phyloP scores from a whole-genome alignment of 768 basidiomycete genomes.

The Russula lepida region DNA sequence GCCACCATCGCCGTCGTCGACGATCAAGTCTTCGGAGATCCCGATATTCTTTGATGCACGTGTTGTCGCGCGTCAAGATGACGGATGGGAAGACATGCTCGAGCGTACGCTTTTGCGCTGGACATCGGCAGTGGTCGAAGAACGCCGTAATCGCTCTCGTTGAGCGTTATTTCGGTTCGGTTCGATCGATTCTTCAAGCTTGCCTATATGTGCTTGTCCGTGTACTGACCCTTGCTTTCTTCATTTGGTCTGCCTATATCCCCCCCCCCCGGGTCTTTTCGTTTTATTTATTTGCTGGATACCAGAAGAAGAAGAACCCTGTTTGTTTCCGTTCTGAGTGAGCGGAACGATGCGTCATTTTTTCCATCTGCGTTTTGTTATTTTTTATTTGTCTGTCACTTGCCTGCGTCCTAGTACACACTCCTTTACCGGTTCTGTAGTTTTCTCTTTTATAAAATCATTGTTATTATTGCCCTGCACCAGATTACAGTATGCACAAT shows the following conservation, averaged over 20 bases:
- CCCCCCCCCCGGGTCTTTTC: neutral
- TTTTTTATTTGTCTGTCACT: neutral
- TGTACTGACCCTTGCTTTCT: neutral
- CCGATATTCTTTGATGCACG: slow-evolving; percentile 63
- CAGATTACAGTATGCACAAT: slow-evolving; percentile 8
- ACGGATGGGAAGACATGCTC: slow-evolving; percentile 79
- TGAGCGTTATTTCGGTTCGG: neutral
- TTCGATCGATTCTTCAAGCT: neutral
- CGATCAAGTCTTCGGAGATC: slow-evolving; percentile 33
- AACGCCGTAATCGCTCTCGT: slow-evolving; percentile 34
- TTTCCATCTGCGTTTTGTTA: neutral
- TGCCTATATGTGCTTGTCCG: neutral
- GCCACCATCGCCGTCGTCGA: slow-evolving; percentile 26
- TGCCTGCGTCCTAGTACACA: too few relatives aligned
- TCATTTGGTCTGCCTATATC: neutral
- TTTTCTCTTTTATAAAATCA: neutral
- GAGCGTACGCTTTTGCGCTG: slow-evolving; percentile 54
- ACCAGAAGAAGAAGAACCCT: neutral
- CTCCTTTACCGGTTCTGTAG: neutral
- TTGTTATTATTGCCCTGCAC: neutral
- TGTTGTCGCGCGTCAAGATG: slow-evolving; percentile 61
- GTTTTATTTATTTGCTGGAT: neutral
- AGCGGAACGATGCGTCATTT: neutral
- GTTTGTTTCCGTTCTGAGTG: neutral
- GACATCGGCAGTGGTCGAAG: slow-evolving; percentile 60